A percentile compares a stretch with the other conserved stretches of the same genome.
These are phyloP conservation scores for Plasmopara halstedii DNA, from an alignment of 352 stramenopile genomes.

Conservation along the genomic window DNA sequence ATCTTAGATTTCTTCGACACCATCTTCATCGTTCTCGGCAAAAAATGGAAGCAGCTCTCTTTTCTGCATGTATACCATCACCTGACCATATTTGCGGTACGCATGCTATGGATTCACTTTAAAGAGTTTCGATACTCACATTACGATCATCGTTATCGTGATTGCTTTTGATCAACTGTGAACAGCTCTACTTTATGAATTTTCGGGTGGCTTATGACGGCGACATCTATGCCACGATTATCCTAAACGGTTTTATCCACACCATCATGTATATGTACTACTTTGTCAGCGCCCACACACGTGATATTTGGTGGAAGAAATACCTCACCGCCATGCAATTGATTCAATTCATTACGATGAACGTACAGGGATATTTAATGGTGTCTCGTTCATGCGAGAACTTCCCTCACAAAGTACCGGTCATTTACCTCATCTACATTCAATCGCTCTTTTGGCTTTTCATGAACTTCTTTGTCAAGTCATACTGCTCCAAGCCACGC, in stretches of 20 bases:
- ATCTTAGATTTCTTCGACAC: conserved; percentile 90
- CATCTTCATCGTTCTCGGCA: conserved; percentile 97
- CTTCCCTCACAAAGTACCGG: conserved; percentile 64
- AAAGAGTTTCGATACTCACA: background rate
- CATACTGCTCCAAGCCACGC: conserved; percentile 77
- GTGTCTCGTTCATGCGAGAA: conserved; percentile 86
- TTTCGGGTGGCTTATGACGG: conserved; percentile 90
- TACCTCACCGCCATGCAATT: conserved; percentile 94
- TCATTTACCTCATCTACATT: conserved; percentile 95
- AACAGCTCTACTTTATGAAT: conserved; percentile 94
- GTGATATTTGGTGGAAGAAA: conserved; percentile 97
- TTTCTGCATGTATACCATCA: conserved; percentile 99
- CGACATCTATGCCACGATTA: conserved; percentile 95
- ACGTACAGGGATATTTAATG: conserved; percentile 65
- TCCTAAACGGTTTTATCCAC: conserved; percentile 97
- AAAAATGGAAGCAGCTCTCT: conserved; percentile 96
- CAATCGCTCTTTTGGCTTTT: conserved; percentile 79
- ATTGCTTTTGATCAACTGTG: background rate
- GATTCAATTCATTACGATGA: conserved; percentile 90
- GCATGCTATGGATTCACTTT: conserved; percentile 1
- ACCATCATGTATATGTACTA: conserved; percentile 99
- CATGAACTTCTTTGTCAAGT: conserved; percentile 94
- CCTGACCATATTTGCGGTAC: conserved; percentile 91
- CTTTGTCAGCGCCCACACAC: conserved; percentile 96
- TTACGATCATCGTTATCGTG: background rate